A percentile compares a stretch with the other conserved stretches of the same genome.
These are phyloP conservation scores for Populus davidiana DNA, from an alignment of 345 rosid genomes.

Conservation along the genomic window DNA sequence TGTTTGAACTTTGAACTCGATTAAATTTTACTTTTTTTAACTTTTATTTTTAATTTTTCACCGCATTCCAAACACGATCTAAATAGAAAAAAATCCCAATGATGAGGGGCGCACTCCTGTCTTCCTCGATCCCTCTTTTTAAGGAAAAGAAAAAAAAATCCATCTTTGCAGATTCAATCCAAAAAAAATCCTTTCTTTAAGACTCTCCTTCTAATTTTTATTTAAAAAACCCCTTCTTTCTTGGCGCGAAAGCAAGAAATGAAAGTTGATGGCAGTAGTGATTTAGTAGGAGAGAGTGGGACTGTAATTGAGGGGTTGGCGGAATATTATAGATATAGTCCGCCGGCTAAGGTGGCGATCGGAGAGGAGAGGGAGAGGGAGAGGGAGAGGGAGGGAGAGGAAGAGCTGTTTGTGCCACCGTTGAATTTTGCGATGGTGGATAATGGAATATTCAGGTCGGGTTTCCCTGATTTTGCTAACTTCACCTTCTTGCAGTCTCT, in stretches of 20 bases:
- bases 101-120: too few relatives aligned
- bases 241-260: conserved; percentile 12
- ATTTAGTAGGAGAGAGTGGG: neutral
- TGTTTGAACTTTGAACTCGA: too few relatives aligned
- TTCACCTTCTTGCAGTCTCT: conserved; percentile 61
- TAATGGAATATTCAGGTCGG: conserved; percentile 65
- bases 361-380: neutral
- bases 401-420: conserved; percentile 60
- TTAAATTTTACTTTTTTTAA: too few relatives aligned
- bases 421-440: conserved; percentile 72
- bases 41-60: too few relatives aligned
- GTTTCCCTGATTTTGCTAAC: conserved; percentile 65
- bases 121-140: too few relatives aligned
- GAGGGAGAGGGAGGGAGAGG: conserved; percentile 18
- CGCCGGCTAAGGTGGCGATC: neutral
- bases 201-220: neutral
- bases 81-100: too few relatives aligned
- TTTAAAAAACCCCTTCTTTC: neutral
- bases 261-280: neutral
- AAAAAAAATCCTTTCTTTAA: neutral
- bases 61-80: too few relatives aligned
- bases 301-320: neutral
- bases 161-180: neutral
- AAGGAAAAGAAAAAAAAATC: too few relatives aligned
- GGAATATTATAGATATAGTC: neutral